These are phyloP conservation scores for Fusarium pininemorale DNA, from an alignment of 2,329 filamentous ascomycete genomes.

Conservation along the genomic window DNA sequence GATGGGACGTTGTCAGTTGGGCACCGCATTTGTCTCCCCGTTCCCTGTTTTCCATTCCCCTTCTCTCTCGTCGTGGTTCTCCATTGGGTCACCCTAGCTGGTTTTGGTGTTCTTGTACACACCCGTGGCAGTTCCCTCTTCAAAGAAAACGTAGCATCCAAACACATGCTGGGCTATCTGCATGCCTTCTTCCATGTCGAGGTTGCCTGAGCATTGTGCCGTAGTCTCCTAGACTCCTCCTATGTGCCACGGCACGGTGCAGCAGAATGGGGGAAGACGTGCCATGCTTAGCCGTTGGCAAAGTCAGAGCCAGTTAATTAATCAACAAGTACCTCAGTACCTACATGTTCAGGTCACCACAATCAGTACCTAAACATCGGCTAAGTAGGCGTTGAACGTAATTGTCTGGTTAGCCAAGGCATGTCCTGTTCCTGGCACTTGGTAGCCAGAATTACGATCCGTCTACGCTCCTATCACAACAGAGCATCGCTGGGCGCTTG, in stretches of 20 bases:
- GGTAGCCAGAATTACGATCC: constrained; percentile 4
- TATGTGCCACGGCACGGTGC: constrained; percentile 15
- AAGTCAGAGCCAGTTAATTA: neutral
- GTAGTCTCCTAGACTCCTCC: neutral
- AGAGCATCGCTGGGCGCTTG: constrained; percentile 15
- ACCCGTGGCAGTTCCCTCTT: neutral
- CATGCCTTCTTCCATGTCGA: constrained; percentile 8
- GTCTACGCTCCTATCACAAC: constrained; percentile 2
- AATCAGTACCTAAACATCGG: neutral
- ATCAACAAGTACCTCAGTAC: neutral
- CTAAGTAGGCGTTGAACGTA: neutral
- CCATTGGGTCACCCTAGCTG: neutral
- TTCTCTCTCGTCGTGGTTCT: neutral
- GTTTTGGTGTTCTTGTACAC: neutral
- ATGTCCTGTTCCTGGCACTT: neutral
- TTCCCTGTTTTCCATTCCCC: constrained; percentile 33
- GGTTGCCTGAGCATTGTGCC: constrained; percentile 18
- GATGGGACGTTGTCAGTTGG: constrained; percentile 5
- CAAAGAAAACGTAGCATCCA: constrained; percentile 3
- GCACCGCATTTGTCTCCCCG: constrained; percentile 12
- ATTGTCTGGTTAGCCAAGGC: neutral
- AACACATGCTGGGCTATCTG: constrained; percentile 9
- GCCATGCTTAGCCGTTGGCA: constrained; percentile 14
- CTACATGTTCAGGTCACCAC: too few relatives aligned
- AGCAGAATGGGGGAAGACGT: constrained; percentile 6